Evolutionary conservation across 768 basidiomycete species (phyloP), one percentile per base, ranked within the genome.

Genomic region (Rhodotorula kratochvilovae): DNA sequence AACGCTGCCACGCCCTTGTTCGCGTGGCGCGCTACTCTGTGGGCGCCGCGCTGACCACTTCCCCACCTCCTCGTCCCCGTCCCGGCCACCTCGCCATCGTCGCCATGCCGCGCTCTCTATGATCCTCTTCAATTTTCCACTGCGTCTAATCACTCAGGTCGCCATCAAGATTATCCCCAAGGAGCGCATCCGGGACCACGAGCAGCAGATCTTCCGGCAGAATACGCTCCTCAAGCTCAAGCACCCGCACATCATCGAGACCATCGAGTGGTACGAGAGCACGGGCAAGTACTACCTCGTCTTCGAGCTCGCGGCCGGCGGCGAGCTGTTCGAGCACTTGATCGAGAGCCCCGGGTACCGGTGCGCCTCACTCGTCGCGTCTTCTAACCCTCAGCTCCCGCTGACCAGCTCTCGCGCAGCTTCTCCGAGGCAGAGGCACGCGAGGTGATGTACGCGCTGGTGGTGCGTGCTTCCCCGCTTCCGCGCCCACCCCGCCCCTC

Each of bases 221-320:
- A 67, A 74, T 68, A 67, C 72, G 29, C 66, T 74, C 27, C 27
- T 63, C 6, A 55, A 33, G 39, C 60, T 68, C 48, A 66, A 64
- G 31, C 73, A 71, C 50, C 62, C 59, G 0, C 66, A 74, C 56
- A 62, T 74, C 31, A 70, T 74, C 46, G 57, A 65, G 29, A 50
- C 63, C 17, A n/a, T 61, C 43, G 43, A 70, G 33, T 74, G 73
- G 73, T 74, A 70, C 60, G 73, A 74, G 46, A 48, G 45, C 46
- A 62, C 67, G 61, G 61, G 57, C 48, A 43, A 61, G 53, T 70
- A 64, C 75, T 97, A 96, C 81, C 85, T 98, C 70, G 95, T 98
- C 87, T 87, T 98, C 75, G 96, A 99, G 79, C 97, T 96, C 79
- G 95, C 94, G 0, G 92, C 89, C 53, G 92, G 93, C 74, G 95